phyloP scores from a whole-genome alignment of 2,329 filamentous ascomycete species.

The Penicillium sp. region DNA sequence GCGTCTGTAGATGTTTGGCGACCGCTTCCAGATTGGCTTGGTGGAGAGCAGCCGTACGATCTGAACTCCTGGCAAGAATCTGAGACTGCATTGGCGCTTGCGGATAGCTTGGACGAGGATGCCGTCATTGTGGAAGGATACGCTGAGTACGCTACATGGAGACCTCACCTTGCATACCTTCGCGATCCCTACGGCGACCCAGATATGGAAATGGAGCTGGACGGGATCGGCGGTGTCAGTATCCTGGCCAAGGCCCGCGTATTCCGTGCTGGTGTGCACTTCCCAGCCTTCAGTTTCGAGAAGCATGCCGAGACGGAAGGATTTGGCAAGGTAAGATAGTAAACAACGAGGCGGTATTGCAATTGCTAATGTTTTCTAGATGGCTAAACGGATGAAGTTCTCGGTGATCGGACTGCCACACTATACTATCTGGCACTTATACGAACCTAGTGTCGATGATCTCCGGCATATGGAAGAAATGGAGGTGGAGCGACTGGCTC shows the following conservation, averaged over 20 bases:
- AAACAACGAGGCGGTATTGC: background rate
- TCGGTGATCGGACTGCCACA: constrained; percentile 94
- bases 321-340: constrained; percentile 79
- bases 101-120: constrained; percentile 93
- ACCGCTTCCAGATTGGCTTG: constrained; percentile 97
- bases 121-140: constrained; percentile 99
- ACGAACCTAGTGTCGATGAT: constrained; percentile 97
- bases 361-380: constrained; percentile 53
- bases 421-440: constrained; percentile 99
- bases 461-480: constrained; percentile 98
- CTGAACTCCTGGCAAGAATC: constrained; percentile 99
- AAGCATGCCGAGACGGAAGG: constrained; percentile 98
- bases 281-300: constrained; percentile 97
- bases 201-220: constrained; percentile 99
- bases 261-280: constrained; percentile 92
- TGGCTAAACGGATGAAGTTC: constrained; percentile 94
- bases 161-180: constrained; percentile 92
- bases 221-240: constrained; percentile 94
- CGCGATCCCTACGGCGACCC: constrained; percentile 96
- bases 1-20: constrained; percentile 78
- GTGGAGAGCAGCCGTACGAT: constrained; percentile 97
- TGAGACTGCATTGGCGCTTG: constrained; percentile 87
- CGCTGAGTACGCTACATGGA: constrained; percentile 97
- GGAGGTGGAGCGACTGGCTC: constrained; percentile 78
- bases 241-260: constrained; percentile 95